A percentile compares a stretch with the other conserved stretches of the same genome.
phyloP scores from a whole-genome alignment of 1,284 basidiomycete species.

The Chalciporus piperatoides region DNA sequence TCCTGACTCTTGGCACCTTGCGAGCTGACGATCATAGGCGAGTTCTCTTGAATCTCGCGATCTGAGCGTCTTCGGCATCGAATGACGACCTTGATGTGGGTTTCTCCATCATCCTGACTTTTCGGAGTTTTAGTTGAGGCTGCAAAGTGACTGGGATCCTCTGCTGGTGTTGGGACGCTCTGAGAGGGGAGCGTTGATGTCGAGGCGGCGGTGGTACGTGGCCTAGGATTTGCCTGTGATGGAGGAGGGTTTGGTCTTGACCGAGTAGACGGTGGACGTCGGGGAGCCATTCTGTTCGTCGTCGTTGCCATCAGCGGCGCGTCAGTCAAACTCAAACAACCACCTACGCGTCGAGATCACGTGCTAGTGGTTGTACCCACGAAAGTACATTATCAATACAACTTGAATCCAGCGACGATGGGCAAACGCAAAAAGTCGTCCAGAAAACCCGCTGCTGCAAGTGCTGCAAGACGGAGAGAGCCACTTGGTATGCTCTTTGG shows the following conservation, averaged over 20 bases:
- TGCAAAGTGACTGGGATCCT: conserved; percentile 22
- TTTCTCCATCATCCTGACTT: conserved; percentile 48
- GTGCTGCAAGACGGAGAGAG: conserved; percentile 54
- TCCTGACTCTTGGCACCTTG: conserved; percentile 69
- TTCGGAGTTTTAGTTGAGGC: conserved; percentile 17
- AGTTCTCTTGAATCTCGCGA: conserved; percentile 76
- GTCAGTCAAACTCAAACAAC: conserved; percentile 16
- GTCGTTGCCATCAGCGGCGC: conserved; percentile 19
- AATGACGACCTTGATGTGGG: conserved; percentile 90
- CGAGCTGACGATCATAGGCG: conserved; percentile 79
- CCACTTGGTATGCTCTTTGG: conserved; percentile 58
- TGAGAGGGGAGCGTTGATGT: conserved; percentile 11
- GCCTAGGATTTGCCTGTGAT: conserved; percentile 9
- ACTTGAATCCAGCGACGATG: conserved; percentile 47
- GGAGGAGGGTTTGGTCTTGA: conserved; percentile 10
- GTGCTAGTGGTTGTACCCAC: conserved; percentile 20
- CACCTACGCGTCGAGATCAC: conserved; percentile 33
- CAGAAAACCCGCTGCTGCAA: conserved; percentile 57
- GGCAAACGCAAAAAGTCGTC: conserved; percentile 85
- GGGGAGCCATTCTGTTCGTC: conserved; percentile 27
- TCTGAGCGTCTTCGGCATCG: conserved; percentile 81
- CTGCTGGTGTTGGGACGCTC: conserved; percentile 13
- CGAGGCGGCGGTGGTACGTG: conserved; percentile 17
- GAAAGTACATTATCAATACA: too few species aligned
- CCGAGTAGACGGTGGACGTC: conserved; percentile 24